Conservation (phyloP, 2,329 filamentous ascomycete species). For the Clonostachys byssicola region DNA sequence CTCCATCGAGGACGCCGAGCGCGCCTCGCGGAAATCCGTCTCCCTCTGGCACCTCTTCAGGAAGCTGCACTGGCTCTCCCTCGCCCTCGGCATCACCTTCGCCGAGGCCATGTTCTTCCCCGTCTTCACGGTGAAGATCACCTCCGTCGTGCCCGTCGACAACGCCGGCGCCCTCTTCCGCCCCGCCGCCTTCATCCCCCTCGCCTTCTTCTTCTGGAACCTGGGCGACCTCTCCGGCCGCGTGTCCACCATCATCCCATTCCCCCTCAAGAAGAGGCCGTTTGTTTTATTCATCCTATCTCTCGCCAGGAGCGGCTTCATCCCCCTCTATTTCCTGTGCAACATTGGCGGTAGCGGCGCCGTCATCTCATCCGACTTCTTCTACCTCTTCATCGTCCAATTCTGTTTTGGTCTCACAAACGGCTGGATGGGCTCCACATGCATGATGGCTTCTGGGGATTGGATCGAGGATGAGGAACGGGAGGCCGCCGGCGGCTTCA, state of each 20-base stretch:
- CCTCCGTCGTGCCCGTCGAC: slow-evolving; percentile 31
- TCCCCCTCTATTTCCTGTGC: slow-evolving; percentile 86
- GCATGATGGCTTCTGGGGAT: slow-evolving; percentile 85
- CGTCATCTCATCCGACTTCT: slow-evolving; percentile 72
- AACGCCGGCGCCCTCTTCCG: slow-evolving; percentile 54
- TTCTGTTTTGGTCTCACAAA: slow-evolving; percentile 79
- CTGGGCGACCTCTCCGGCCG: slow-evolving; percentile 78
- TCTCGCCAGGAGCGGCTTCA: slow-evolving; percentile 61
- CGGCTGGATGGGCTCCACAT: slow-evolving; percentile 80
- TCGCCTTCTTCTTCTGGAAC: slow-evolving; percentile 94
- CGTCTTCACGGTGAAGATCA: slow-evolving; percentile 73
- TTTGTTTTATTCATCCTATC: slow-evolving; percentile 63
- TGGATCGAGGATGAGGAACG: slow-evolving; percentile 80
- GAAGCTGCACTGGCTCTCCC: slow-evolving; percentile 75
- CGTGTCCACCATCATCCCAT: slow-evolving; percentile 56
- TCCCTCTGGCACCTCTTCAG: slow-evolving; percentile 62
- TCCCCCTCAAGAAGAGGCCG: slow-evolving; percentile 58
- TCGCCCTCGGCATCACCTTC: slow-evolving; percentile 79
- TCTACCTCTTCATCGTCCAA: slow-evolving; percentile 84
- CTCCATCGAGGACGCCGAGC: slow-evolving; percentile 49
- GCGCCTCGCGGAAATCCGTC: slow-evolving; percentile 40
- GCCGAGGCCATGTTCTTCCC: slow-evolving; percentile 90
- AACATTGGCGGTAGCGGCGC: slow-evolving; percentile 79
- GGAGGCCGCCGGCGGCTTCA: slow-evolving; percentile 88
- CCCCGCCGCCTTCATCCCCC: slow-evolving; percentile 77